Base-by-base conservation (phyloP, 2,329 filamentous ascomycete species). In the Colletotrichum filicis region DNA sequence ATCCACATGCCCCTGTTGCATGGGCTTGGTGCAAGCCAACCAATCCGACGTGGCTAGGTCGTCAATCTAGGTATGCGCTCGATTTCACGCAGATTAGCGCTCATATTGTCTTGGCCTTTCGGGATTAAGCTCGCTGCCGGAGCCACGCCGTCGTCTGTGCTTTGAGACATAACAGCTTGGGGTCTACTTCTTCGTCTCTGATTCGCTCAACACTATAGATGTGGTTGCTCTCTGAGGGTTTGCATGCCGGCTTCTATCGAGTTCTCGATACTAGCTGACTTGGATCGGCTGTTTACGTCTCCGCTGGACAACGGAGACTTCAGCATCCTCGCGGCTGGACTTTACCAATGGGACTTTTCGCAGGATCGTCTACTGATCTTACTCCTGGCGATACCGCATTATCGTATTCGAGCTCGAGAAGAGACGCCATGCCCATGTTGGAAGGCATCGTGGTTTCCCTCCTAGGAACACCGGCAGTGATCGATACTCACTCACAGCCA, bases 121-220 rank as follows among this genome's bases (percentile, higher is more conserved):
- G 35, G 57, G 57, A 49, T 67, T 74, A 72, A 68, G 7, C 68
- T 67, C 11, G 2, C 62, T 5, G 53, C 32, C 42, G 65, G 60
- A 71, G 68, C 71, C 67, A 52, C 52, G 42, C 2, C 37, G 62
- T 37, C 26, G 71, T 74, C 71, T 37, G 71, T 74, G 71, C 71
- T 62, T 19, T 42, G 49, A 72, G 68, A 62, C 62, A 49, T 53
- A 30, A 53, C 71, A 72, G 52, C 35, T 62, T 37, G 68, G 24
- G 30, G 19, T 24, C 24, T 12, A 9, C 12, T 9, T 42, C 5
- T 49, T 19, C 9, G 19, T 9, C 7, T n/a, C 16, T 71, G 55
- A 71, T 71, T 73, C 19, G 71, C n/a, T 22, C 3, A 22, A 24
- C 42, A 24, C 22, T 12, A 12, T 30, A 63, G n/a, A 19, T 4